Evolutionary conservation across 2,329 filamentous ascomycete species (phyloP), one percentile per base, ranked within the genome.

Genomic region (Hortaea werneckii): DNA sequence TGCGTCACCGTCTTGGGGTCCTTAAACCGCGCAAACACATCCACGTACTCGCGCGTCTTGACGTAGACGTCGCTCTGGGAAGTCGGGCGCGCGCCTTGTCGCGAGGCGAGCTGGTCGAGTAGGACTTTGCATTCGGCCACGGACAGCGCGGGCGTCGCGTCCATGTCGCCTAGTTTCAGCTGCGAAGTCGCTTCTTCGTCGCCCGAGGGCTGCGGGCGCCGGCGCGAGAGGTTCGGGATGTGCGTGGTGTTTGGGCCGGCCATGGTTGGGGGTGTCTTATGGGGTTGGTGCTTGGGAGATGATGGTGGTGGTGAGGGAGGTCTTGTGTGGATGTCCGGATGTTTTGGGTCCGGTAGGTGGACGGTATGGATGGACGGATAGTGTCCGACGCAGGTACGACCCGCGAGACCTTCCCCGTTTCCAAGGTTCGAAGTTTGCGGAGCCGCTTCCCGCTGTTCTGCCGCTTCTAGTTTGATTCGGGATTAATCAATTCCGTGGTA

Each of bases 1-100:
- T 87, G 80, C 68, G 94, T 88, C 29, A 96, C 87, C n/a, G 87
- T 86, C 69, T 95, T 86, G 61, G 95, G 85, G 55, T 92, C 82
- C 71, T 95, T 94, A 77, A 96, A 96, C 32, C 92, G 85, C 12
- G 89, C 85, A 68, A 98, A 98, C 52, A 88, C 82, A 59, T 95
- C 88, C 44, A 96, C 80, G 68, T 98, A 96, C 62, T 89, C 87
- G 54, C 88, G 77, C 27, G 57, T 61, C 46, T 60, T 60, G 50
- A 53, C 45, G 50, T 53, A 57, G 46, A 57, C 47, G 42, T 65
- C 65, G 56, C 61, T 65, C 58, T 88, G 88, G 58, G 82, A 46
- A 42, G 41, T 12, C 37, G 49, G 80, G 2, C 29, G 26, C 20
- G 30, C 41, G 28, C 42, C 37, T 4, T 35, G 32, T 57, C 37